Conservation (phyloP, 2,329 filamentous ascomycete species). For the Pseudogymnoascus sp. region DNA sequence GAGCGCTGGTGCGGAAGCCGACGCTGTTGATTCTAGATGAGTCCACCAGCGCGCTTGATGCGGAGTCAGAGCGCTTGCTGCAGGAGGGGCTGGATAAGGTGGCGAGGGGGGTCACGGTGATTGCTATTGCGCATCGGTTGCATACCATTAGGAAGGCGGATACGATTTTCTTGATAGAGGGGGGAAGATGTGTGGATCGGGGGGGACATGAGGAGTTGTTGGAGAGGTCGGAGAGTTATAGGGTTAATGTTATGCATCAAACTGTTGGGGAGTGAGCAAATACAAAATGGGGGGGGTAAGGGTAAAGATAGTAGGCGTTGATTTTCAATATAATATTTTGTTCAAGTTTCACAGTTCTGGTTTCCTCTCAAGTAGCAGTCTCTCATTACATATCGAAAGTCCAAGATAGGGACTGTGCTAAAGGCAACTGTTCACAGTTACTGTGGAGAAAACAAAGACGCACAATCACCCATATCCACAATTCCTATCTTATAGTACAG, state of each 20-base stretch:
- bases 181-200: slow-evolving; percentile 41
- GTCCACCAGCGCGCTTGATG: slow-evolving; percentile 70
- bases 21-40: slow-evolving; percentile 71
- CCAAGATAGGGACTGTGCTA: no score
- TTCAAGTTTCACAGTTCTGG: no score
- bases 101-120: slow-evolving; percentile 43
- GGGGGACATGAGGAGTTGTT: slow-evolving; percentile 47
- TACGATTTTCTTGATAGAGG: slow-evolving; percentile 49
- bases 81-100: slow-evolving; percentile 56
- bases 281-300: no score
- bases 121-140: slow-evolving; percentile 50
- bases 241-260: slow-evolving; percentile 41
- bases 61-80: slow-evolving; percentile 57
- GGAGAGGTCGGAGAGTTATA: slow-evolving; percentile 40
- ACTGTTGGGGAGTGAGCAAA: slow-evolving; percentile 25
- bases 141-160: slow-evolving; percentile 49
- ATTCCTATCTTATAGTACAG: no score
- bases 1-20: slow-evolving; percentile 64
- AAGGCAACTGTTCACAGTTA: no score
- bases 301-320: no score
- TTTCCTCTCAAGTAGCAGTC: no score
- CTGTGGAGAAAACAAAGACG: no score
- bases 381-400: no score
- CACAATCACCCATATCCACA: no score
- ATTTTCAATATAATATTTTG: no score